phyloP scores from a whole-genome alignment of 2,329 filamentous ascomycete species.

The Phaeoacremonium minimum region DNA sequence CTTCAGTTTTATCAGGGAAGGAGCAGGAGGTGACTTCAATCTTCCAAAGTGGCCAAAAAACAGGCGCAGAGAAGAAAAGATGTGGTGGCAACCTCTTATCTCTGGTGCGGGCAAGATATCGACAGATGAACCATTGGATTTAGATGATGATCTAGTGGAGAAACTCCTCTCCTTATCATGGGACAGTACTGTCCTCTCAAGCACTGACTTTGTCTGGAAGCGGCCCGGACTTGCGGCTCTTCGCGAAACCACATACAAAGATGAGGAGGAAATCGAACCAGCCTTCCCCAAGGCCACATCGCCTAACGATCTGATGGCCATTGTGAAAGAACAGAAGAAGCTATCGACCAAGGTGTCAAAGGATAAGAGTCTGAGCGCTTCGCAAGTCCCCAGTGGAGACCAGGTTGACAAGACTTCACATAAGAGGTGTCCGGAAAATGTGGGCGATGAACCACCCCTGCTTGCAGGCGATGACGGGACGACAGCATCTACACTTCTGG shows the following conservation, averaged over 20 bases:
- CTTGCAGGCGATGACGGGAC: not conserved
- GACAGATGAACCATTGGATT: slow-evolving; percentile 13
- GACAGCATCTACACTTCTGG: slow-evolving; percentile 11
- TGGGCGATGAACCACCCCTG: too few species aligned
- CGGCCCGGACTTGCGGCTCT: slow-evolving; percentile 12
- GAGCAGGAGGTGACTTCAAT: slow-evolving; percentile 11
- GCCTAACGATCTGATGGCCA: not conserved
- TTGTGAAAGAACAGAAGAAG: slow-evolving; percentile 2
- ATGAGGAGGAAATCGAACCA: slow-evolving; percentile 14
- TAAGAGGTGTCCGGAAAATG: too few species aligned
- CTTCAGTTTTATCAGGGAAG: slow-evolving; percentile 14
- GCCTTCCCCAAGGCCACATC: not conserved
- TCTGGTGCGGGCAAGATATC: not conserved
- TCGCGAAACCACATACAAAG: slow-evolving; percentile 6
- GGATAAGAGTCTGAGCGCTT: too few species aligned
- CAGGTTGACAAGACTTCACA: too few species aligned
- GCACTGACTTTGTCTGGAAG: slow-evolving; percentile 16
- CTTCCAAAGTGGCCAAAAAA: slow-evolving; percentile 16
- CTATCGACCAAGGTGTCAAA: not conserved
- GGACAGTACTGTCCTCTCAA: slow-evolving; percentile 10
- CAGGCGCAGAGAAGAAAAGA: slow-evolving; percentile 12
- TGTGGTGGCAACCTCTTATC: slow-evolving; percentile 18
- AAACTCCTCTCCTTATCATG: slow-evolving; percentile 7
- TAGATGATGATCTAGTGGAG: slow-evolving; percentile 7
- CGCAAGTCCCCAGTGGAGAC: too few species aligned